A percentile compares a stretch with the other conserved stretches of the same genome.
Conservation (phyloP, 257 asterid species). For the Nicotiana benthamiana region DNA sequence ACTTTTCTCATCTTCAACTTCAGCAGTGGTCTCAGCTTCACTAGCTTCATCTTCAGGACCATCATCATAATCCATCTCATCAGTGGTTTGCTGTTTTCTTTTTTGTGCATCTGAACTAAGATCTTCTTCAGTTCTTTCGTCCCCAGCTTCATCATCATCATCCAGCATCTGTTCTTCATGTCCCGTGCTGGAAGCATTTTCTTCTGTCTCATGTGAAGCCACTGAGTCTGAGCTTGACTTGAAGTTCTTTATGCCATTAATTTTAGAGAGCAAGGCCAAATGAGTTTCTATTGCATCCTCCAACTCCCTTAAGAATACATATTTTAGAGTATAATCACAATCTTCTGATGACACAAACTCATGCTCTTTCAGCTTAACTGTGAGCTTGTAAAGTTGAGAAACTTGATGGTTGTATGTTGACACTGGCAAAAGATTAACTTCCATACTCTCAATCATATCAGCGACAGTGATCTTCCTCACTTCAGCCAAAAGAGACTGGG, state of each 20-base stretch:
- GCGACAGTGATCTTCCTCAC: conserved; percentile 72
- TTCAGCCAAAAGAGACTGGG: conserved; percentile 51
- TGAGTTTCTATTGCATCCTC: conserved; percentile 82
- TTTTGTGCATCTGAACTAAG: conserved; percentile 57
- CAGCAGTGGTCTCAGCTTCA: conserved; percentile 28
- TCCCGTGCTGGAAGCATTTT: conserved; percentile 28
- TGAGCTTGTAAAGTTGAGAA: conserved; percentile 53
- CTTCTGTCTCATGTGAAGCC: conserved; percentile 33
- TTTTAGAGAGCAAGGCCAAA: conserved; percentile 35
- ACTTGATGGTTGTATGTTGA: conserved; percentile 20
- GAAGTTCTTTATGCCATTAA: conserved; percentile 47
- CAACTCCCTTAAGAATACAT: conserved; percentile 42
- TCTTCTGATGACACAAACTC: conserved; percentile 54
- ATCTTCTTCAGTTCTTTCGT: conserved; percentile 65
- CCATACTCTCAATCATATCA: conserved; percentile 80
- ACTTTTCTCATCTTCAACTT: conserved; percentile 15
- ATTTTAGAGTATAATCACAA: conserved; percentile 44
- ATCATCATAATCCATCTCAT: conserved; percentile 82
- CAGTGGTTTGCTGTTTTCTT: conserved; percentile 56
- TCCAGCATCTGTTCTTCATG: conserved; percentile 24
- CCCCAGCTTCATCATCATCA: conserved; percentile 43
- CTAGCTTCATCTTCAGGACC: conserved; percentile 38
- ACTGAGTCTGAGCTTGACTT: conserved; percentile 24
- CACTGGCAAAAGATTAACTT: conserved; percentile 39
- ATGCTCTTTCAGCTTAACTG: conserved; percentile 47